These are phyloP conservation scores for Sporobolomyces roseus DNA, from an alignment of 768 basidiomycete genomes.

Conservation along the genomic window DNA sequence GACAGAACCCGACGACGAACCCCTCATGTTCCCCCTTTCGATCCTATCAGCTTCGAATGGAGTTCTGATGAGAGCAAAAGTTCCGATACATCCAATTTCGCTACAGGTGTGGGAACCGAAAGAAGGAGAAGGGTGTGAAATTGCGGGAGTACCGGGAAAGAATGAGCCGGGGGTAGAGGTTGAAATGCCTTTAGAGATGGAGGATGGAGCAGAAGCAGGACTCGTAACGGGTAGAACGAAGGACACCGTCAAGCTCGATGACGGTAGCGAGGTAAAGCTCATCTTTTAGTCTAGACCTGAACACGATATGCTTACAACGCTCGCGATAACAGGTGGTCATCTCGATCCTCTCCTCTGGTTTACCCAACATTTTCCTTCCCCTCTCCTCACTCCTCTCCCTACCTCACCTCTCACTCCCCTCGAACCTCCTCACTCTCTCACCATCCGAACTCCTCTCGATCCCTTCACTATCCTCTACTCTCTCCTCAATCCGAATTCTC, in stretches of 20 bases:
- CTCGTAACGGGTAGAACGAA: conserved; percentile 18
- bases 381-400: conserved; percentile 14
- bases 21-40: conserved; percentile 30
- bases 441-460: conserved; percentile 6
- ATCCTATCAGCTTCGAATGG: conserved; percentile 39
- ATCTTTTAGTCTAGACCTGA: no score
- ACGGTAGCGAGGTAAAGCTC: conserved; percentile 5
- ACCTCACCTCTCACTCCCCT: neutral
- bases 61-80: conserved; percentile 28
- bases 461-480: conserved; percentile 9
- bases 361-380: conserved; percentile 39
- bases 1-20: neutral
- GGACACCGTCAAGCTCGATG: conserved; percentile 18
- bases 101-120: conserved; percentile 28
- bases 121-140: conserved; percentile 21
- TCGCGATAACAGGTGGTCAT: conserved; percentile 37
- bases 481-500: conserved; percentile 25
- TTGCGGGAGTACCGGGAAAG: conserved; percentile 35
- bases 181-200: conserved; percentile 31
- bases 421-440: conserved; percentile 16
- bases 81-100: conserved; percentile 34
- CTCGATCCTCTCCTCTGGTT: conserved; percentile 33
- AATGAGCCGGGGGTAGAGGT: conserved; percentile 36
- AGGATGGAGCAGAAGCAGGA: neutral
- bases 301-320: neutral